phyloP scores from a whole-genome alignment of 768 basidiomycete species.

The Mycena indigotica region DNA sequence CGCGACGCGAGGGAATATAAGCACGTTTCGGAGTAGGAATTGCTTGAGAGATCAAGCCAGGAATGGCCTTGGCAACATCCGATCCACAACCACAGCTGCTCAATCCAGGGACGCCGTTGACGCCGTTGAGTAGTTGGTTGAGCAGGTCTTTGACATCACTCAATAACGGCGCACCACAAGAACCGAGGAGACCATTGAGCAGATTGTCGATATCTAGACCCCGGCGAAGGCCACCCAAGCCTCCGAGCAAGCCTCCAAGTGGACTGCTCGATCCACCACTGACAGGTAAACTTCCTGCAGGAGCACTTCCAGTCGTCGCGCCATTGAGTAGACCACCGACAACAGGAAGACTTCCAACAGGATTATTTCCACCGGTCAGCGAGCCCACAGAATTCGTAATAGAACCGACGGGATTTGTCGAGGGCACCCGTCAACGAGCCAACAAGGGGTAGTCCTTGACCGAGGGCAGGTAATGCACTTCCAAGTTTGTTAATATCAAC shows the following conservation, averaged over 20 bases:
- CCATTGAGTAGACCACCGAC: background rate
- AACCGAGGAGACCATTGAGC: background rate
- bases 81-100: background rate
- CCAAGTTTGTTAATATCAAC: background rate
- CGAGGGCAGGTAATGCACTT: background rate
- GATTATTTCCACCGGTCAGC: background rate
- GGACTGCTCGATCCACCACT: background rate
- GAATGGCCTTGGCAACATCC: background rate
- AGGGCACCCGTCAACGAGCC: no score
- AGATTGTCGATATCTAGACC: background rate
- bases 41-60: background rate
- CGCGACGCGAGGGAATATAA: background rate
- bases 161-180: background rate
- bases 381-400: no score
- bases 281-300: background rate
- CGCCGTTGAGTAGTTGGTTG: background rate
- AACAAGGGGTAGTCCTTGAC: background rate
- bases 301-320: background rate
- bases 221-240: background rate
- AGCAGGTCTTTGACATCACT: background rate
- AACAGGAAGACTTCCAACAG: background rate
- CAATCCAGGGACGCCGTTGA: background rate
- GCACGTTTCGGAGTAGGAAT: background rate
- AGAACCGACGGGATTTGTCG: no score
- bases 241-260: background rate